Percentiles rank a stretch among this genome's conserved stretches.
These are phyloP conservation scores for Paecilomyces fulvus DNA, from an alignment of 2,329 filamentous ascomycete genomes.

Conservation along the genomic window DNA sequence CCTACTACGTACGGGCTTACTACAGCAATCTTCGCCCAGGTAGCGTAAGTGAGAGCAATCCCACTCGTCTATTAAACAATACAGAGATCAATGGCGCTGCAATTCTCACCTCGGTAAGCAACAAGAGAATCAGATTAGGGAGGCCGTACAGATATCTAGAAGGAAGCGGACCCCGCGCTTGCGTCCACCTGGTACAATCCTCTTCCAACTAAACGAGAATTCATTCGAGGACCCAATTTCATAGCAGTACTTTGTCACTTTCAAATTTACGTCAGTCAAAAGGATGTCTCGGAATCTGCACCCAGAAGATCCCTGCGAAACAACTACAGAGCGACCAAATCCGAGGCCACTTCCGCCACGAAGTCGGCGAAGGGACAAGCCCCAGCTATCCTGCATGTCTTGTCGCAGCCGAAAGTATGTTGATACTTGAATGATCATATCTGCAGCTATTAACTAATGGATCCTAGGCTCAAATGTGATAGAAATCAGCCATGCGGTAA, in stretches of 20 bases:
- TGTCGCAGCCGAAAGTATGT: constrained; percentile 6
- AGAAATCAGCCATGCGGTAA: constrained; percentile 4
- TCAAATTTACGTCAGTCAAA: background rate
- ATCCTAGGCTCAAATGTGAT: constrained; percentile 5
- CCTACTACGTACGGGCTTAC: no score
- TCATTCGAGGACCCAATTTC: background rate
- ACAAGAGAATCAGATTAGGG: no score
- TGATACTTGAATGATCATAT: background rate
- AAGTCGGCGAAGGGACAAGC: constrained; percentile 7
- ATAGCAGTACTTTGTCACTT: background rate
- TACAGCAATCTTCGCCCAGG: no score
- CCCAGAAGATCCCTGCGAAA: background rate
- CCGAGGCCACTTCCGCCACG: constrained; percentile 2
- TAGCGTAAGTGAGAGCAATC: no score
- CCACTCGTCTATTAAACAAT: no score
- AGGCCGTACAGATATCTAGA: no score
- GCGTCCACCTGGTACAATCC: background rate
- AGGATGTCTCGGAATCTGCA: background rate
- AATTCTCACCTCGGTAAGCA: no score
- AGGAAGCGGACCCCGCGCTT: background rate
- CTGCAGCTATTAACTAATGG: background rate
- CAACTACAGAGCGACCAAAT: background rate
- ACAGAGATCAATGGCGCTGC: no score
- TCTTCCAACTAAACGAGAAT: background rate
- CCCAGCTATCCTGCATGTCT: constrained; percentile 6